Base-by-base conservation (phyloP, 139 green algal species). In the Chlorella sorokiniana region DNA sequence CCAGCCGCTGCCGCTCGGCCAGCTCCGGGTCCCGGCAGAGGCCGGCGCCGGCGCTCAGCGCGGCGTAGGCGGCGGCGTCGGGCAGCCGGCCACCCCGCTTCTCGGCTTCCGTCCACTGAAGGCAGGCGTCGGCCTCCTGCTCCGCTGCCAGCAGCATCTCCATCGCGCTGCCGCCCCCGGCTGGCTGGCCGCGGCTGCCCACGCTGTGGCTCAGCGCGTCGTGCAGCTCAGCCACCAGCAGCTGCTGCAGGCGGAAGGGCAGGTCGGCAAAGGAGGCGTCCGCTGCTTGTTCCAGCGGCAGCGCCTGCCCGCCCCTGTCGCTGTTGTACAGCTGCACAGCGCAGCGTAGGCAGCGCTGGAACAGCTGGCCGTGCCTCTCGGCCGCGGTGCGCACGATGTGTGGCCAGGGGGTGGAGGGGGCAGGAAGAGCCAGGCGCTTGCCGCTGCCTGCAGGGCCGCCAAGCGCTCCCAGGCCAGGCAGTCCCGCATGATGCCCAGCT, bases 361-460 rank as follows among this genome's bases (percentile, higher is more conserved):
- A 70, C 7, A 71, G 59, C 7, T 16, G 29, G n/a, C 40, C n/a
- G 4, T 81, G 75, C 29, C 75, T 56, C 59, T 81, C 56, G 4
- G 59, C 75, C 16, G 56, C 75, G 3, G 59, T 38, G 20, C 41
- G 40, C 5, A 62, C 59, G 3, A 81, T 14, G 6, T 71, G 59
- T 9, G 40, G 22, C 75, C 75, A 81, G 3, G 56, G 14, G 1
- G 75, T 40, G 1, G 40, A 44, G 16, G 56, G 59, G 0, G 29
- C 56, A 81, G 75, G 40, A 59, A 81, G 40, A 81, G 75, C 75
- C 75, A 81, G 59, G 40, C 41, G 40, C 40, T 23, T 29, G 71
- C 31, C 20, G 10, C 11, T n/a, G 29, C 14, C 4, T 42, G 56
- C 56, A 81, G 16, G 10, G 33, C 29, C 3, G 20, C 59, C 59